Evolutionary conservation across 129 eudicot genomes (phyloP).

Genomic region (Gnaphalium uliginosum): DNA sequence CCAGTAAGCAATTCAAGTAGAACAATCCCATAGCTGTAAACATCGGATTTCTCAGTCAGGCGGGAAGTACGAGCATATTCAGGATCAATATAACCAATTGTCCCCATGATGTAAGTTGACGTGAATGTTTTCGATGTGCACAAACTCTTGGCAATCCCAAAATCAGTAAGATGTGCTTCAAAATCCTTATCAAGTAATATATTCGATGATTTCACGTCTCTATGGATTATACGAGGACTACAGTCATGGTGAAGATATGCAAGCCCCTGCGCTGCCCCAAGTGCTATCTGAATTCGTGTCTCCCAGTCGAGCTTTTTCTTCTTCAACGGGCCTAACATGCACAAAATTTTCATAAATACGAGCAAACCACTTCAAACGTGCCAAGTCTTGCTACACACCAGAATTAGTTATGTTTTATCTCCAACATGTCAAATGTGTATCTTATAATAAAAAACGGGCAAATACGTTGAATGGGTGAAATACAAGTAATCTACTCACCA

Average conservation of each 20-base stretch:
- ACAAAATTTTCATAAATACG: constrained; percentile 6
- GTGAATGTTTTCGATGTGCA: constrained; percentile 82
- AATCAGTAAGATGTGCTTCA: constrained; percentile 96
- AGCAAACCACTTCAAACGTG: not conserved
- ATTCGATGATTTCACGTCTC: constrained; percentile 96
- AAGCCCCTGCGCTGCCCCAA: constrained; percentile 96
- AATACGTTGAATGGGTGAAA: not conserved
- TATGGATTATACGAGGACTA: constrained; percentile 93
- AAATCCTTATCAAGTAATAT: constrained; percentile 82
- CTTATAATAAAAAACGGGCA: not conserved
- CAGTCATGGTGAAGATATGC: constrained; percentile 98
- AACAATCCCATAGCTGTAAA: constrained; percentile 92
- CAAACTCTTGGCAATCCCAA: constrained; percentile 91
- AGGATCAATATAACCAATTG: constrained; percentile 96
- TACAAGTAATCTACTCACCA: constrained; percentile 43
- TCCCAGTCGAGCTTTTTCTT: constrained; percentile 94
- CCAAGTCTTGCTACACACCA: not conserved
- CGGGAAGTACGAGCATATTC: constrained; percentile 99
- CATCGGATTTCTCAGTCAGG: constrained; percentile 96
- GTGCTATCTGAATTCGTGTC: constrained; percentile 77
- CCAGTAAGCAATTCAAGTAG: constrained; percentile 91
- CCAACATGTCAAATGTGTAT: not conserved
- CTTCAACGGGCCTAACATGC: constrained; percentile 60
- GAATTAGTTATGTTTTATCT: not conserved
- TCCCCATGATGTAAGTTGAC: constrained; percentile 91